A percentile compares a stretch with the other conserved stretches of the same genome.
These are phyloP conservation scores for Margaritispora aquatica DNA, from an alignment of 495 filamentous ascomycete species.

Conservation along the genomic window DNA sequence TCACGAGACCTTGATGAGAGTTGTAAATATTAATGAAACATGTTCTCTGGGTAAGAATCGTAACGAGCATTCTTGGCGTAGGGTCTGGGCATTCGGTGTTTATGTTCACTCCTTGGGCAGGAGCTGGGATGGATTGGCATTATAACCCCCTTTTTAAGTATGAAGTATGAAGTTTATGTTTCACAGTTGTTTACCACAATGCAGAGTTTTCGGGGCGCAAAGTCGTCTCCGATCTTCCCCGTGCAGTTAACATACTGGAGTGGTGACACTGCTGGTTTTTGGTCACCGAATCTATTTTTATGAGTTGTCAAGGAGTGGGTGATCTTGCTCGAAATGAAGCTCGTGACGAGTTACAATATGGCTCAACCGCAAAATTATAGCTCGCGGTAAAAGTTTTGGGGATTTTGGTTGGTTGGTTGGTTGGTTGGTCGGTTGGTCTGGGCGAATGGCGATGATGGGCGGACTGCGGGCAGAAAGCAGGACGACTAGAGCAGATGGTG, in stretches of 20 bases:
- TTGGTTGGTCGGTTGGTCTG: no score
- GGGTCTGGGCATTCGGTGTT: constrained; percentile 2
- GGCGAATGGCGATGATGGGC: not conserved
- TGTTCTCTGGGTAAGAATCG: not conserved
- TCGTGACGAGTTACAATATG: not conserved
- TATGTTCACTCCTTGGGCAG: not conserved
- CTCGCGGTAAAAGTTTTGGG: not conserved
- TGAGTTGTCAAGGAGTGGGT: not conserved
- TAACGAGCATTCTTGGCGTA: constrained; percentile 4
- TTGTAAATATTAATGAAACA: not conserved
- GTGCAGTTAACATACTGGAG: not conserved
- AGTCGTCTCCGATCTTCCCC: not conserved
- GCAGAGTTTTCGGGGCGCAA: no score
- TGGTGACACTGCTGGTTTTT: no score
- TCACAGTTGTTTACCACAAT: not conserved
- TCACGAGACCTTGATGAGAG: constrained; percentile 16
- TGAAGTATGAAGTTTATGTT: constrained; percentile 4
- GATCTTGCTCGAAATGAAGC: not conserved
- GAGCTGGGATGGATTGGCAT: not conserved
- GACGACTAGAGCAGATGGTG: no score
- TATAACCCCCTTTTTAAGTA: constrained; percentile 6
- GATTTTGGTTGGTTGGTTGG: not conserved
- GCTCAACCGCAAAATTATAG: no score
- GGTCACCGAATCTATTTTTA: no score
- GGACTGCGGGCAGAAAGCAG: not conserved